Base-by-base conservation (phyloP, 176 grass and related monocot genomes). In the Thinopyrum elongatum region DNA sequence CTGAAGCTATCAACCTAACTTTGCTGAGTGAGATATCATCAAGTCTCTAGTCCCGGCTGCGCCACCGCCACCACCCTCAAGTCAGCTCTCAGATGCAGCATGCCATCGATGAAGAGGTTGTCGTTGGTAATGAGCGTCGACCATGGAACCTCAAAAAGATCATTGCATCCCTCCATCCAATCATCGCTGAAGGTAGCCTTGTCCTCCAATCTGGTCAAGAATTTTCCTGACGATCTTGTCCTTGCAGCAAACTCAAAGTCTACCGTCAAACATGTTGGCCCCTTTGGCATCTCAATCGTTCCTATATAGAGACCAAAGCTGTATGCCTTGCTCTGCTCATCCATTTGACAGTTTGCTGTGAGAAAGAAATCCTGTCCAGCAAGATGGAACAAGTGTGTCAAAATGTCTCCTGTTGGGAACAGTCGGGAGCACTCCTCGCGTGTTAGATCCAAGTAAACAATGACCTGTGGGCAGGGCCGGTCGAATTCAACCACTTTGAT, bases 401-500 rank as follows among this genome's bases (percentile, higher is more conserved):
- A 95, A 30, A 95, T 85, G 31, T 83, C 23, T 3, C 93, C 93
- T 39, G 83, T 67, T 17, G 88, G 93, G 35, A 92, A 95, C 6
- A 95, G 85, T 70, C 80, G 84, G 11, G 79, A 80, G 15, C 93
- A 95, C 74, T 95, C 93, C 41, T 95, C 93, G 4, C 88, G 85
- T 49, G 88, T 92, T 15, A 95, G 75, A 71, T 95, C 93, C 80
- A 95, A 77, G 85, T 88, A 95, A n/a, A 87, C 90, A 12, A 95
- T 95, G 66, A 88, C 90, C 79, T 95, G 85, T 14, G 90, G 90
- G 74, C 70, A 90, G 36, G 93, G 93, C 15, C 69, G 22, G 47
- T 95, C 93, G 85, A 95, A 90, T 70, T 92, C 88, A 0, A 95
- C 90, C 7, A 95, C 90, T 73, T 95, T 95, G 33, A 95, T 65